Evolutionary conservation across 108 stramenopile species (phyloP), one percentile per base, ranked within the genome.

Genomic region (Nitzschia palea): DNA sequence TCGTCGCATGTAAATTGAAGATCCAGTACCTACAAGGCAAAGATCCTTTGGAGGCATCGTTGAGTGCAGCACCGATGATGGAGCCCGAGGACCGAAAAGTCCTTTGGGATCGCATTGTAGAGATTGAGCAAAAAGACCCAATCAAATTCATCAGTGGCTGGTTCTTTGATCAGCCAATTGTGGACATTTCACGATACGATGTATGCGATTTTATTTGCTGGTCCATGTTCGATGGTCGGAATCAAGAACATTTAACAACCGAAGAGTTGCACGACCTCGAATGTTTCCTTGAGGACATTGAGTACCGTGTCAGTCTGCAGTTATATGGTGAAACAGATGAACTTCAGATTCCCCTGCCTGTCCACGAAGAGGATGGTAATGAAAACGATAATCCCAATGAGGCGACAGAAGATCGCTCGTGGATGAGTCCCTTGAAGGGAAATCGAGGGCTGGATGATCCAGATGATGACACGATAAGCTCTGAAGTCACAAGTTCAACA

Each of bases 161-260:
- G 94, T 95, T 95, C 68, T 92, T 93, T 66, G 90, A 86, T 44
- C 77, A 78, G 43, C 67, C 86, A 34, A 58, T 92, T 44, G 85
- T 88, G 28, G 58, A 68, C 4, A 88, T 95, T 64, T 87, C 91
- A 0, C 70, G 70, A n/a, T 90, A 89, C 53, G 94, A 95, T 72
- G 74, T 93, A 25, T 69, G 64, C 59, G 91, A 95, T 67, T 95
- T 88, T 65, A 50, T 89, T 30, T 57, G 74, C 22, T 95, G 94
- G 94, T 71, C 71, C 27, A 70, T 95, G 82, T 95, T 92, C 69
- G 94, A 95, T 62, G 85, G 91, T 28, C 55, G 94, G n/a, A 90
- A 89, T 65, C 86, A 86, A 37, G 94, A 95, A 59, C 94, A 95
- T 78, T 76, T 95, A 76, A 91, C 90, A 34, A 67, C 64, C 0